These are phyloP conservation scores for Choanephora cucurbitarum DNA, from an alignment of 371 early-diverging fungal genomes.

Conservation along the genomic window DNA sequence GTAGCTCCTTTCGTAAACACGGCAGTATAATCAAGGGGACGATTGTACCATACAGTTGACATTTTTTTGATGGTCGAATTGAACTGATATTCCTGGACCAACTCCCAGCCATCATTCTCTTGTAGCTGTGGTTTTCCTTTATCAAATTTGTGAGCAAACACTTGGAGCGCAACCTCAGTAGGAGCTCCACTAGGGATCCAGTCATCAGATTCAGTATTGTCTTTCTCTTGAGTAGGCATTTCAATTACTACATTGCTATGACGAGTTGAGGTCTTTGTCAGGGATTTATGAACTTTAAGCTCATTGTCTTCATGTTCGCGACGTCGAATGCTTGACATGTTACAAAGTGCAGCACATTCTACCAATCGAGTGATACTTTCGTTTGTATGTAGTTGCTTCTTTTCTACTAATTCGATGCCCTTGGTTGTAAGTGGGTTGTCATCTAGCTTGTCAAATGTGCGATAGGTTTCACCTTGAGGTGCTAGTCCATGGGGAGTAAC, in stretches of 20 bases:
- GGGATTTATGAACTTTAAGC: neutral
- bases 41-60: conserved; percentile 41
- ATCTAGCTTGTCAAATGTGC: conserved; percentile 9
- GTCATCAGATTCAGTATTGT: conserved; percentile 12
- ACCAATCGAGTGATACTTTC: conserved; percentile 16
- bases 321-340: conserved; percentile 55
- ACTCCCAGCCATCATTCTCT: conserved; percentile 54
- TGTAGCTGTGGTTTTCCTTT: conserved; percentile 54
- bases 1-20: conserved; percentile 72
- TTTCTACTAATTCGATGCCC: neutral
- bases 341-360: conserved; percentile 53
- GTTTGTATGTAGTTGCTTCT: neutral
- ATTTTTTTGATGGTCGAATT: conserved; percentile 83
- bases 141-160: conserved; percentile 68
- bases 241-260: conserved; percentile 40
- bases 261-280: neutral
- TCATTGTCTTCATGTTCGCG: conserved; percentile 9
- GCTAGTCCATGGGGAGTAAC: conserved; percentile 62
- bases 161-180: conserved; percentile 62
- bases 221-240: conserved; percentile 46
- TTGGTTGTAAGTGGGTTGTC: neutral
- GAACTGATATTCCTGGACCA: conserved; percentile 72
- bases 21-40: conserved; percentile 31
- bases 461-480: conserved; percentile 62
- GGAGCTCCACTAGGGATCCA: conserved; percentile 38